A percentile compares a stretch with the other conserved stretches of the same genome.
phyloP scores from a whole-genome alignment of 495 filamentous ascomycete genomes.

The Xylaria grammica region DNA sequence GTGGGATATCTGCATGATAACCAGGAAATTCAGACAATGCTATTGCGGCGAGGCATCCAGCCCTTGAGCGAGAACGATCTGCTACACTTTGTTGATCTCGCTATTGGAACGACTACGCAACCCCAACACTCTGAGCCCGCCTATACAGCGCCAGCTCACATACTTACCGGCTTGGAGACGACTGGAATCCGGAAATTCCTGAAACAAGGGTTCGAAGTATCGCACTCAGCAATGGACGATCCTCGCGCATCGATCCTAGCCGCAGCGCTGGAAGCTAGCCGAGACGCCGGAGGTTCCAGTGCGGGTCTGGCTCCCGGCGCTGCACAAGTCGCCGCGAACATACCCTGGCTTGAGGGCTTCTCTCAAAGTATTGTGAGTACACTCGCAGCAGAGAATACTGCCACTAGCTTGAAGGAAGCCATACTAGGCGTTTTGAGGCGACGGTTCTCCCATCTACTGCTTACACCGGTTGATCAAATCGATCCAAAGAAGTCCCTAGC shows the following conservation, averaged over 20 bases:
- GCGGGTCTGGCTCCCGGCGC: background rate
- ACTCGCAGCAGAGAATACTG: constrained; percentile 11
- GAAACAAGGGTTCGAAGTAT: constrained; percentile 23
- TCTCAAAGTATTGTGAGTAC: background rate
- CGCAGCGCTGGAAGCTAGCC: background rate
- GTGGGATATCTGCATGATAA: constrained; percentile 36
- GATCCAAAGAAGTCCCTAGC: constrained; percentile 29
- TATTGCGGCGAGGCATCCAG: constrained; percentile 35
- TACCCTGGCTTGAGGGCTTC: background rate
- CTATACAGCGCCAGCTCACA: constrained; percentile 17
- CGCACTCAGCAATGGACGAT: background rate
- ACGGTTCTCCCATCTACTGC: constrained; percentile 36
- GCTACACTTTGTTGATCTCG: constrained; percentile 40
- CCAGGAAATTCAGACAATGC: constrained; percentile 30
- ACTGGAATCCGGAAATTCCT: constrained; percentile 26
- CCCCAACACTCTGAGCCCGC: background rate
- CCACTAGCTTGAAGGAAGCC: too few relatives aligned
- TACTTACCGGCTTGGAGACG: constrained; percentile 34
- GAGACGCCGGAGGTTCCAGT: constrained; percentile 33
- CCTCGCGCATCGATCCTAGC: background rate
- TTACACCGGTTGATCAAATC: constrained; percentile 42
- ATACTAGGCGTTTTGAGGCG: too few relatives aligned
- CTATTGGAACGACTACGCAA: constrained; percentile 4
- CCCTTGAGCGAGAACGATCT: constrained; percentile 42
- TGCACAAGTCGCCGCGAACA: background rate